Evolutionary conservation across 805 yeast species (phyloP).

Genomic region (Candida adriatica): DNA sequence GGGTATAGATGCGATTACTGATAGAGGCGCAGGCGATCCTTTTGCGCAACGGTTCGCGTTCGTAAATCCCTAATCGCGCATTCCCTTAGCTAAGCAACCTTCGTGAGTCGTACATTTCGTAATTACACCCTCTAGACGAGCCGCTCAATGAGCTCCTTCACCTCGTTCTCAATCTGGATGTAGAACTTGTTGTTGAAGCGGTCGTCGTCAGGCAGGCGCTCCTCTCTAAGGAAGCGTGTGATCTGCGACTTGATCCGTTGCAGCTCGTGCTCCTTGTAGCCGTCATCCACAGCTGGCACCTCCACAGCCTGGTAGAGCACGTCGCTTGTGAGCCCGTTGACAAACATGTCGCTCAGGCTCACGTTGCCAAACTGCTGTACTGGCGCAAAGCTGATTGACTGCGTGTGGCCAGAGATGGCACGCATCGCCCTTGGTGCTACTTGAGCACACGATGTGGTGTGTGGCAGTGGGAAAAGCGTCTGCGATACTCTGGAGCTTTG

Average conservation of each 20-base stretch:
- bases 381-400: conserved; percentile 14
- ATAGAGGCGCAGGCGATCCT: too few species aligned
- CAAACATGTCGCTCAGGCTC: conserved; percentile 23
- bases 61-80: too few species aligned
- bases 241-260: conserved; percentile 24
- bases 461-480: conserved; percentile 6
- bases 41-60: too few species aligned
- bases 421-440: conserved; percentile 28
- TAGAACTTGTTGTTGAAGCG: conserved; percentile 24
- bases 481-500: not conserved
- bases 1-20: too few species aligned
- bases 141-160: conserved; percentile 24
- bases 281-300: conserved; percentile 15
- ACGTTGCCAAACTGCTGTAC: conserved; percentile 16
- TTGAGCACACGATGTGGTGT: conserved; percentile 26
- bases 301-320: conserved; percentile 5
- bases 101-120: too few species aligned
- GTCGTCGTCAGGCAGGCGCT: conserved; percentile 24
- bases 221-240: conserved; percentile 22
- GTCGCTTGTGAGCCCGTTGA: conserved; percentile 21
- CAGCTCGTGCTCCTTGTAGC: conserved; percentile 23
- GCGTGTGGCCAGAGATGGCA: conserved; percentile 19
- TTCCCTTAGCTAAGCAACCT: too few species aligned
- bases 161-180: conserved; percentile 22
- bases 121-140: conserved; percentile 8